Evolutionary conservation across 768 basidiomycete genomes (phyloP).

Genomic region (Suillus paluster): DNA sequence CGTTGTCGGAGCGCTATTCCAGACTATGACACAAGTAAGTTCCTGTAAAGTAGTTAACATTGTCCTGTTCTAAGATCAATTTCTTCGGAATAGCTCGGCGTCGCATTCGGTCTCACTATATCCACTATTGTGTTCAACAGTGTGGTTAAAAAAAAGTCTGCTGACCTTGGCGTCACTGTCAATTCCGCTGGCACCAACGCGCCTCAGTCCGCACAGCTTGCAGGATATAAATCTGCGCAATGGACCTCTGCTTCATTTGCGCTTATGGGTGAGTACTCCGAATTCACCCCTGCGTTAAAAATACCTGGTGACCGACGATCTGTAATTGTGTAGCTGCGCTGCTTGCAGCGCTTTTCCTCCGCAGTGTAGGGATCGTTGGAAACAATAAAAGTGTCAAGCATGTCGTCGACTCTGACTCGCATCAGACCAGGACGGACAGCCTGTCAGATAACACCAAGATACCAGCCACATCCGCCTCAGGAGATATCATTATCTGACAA

Average conservation of each 20-base stretch:
- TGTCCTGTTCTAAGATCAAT: background rate
- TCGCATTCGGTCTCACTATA: slow-evolving; percentile 69
- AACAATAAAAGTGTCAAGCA: slow-evolving; percentile 18
- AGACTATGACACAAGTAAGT: no score
- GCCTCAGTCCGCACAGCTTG: no score
- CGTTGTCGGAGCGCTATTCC: slow-evolving; percentile 73
- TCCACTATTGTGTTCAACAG: slow-evolving; percentile 72
- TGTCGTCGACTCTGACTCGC: slow-evolving; percentile 19
- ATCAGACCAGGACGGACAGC: no score
- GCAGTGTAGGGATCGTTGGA: slow-evolving; percentile 46
- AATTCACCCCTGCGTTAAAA: background rate
- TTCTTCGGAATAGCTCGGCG: slow-evolving; percentile 53
- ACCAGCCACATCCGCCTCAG: no score
- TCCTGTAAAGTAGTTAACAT: no score
- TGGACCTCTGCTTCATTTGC: no score
- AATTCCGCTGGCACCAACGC: no score
- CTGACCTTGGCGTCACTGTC: slow-evolving; percentile 43
- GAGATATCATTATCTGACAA: no score
- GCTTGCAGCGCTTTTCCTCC: slow-evolving; percentile 41
- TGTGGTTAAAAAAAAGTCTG: slow-evolving; percentile 41
- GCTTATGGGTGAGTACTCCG: slow-evolving; percentile 49
- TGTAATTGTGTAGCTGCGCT: slow-evolving; percentile 27
- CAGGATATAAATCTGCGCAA: no score
- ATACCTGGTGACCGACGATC: slow-evolving; percentile 3
- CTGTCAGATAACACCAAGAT: no score